Base-by-base conservation (phyloP, 768 basidiomycete species). In the Lenzites betulinus region DNA sequence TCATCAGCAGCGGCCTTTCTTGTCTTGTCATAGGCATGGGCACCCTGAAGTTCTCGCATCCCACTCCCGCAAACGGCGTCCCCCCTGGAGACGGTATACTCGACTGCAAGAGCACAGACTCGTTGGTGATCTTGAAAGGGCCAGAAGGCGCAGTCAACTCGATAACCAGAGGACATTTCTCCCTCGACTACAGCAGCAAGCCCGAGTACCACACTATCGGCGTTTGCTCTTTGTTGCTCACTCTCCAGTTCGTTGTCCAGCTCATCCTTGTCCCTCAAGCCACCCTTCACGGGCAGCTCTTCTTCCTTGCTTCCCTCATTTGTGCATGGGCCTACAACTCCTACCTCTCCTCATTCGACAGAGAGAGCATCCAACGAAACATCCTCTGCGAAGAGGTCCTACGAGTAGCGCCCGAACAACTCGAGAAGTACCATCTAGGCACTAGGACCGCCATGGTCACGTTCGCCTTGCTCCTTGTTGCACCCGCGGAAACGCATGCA, bases 231-330 rank as follows among this genome's bases (percentile, higher is more conserved):
- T 23, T 49, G 30, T 47, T 61, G 39, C 54, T 61, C 25, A 54
- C 53, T 22, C n/a, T 61, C 16, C 59, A 61, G 12, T 61, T 61
- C 47, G 15, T 60, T 43, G 51, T 51, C 13, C 58, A 59, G 25
- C 43, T 59, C 4, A 42, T 59, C 58, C n/a, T 59, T 35, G 38
- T 61, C 3, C 59, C 59, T 9, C 53, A 54, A 20, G 54, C 53
- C 2, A 42, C 59, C 9, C 41, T 61, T 1, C 52, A 30, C 28
- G 59, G 59, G n/a, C 59, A 61, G 41, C 35, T 61, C 38, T 22
- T 55, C 20, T 61, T 61, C 47, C 51, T 61, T 7, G 39, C 25
- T 13, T 41, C 53, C 8, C 54, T 61, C 23, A 36, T 39, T 25
- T 39, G 38, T 22, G 48, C 59, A 1, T 61, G 59, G 53, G 28